These are phyloP conservation scores for Gnomoniopsis sp. DNA, from an alignment of 2,329 filamentous ascomycete genomes.

Conservation along the genomic window DNA sequence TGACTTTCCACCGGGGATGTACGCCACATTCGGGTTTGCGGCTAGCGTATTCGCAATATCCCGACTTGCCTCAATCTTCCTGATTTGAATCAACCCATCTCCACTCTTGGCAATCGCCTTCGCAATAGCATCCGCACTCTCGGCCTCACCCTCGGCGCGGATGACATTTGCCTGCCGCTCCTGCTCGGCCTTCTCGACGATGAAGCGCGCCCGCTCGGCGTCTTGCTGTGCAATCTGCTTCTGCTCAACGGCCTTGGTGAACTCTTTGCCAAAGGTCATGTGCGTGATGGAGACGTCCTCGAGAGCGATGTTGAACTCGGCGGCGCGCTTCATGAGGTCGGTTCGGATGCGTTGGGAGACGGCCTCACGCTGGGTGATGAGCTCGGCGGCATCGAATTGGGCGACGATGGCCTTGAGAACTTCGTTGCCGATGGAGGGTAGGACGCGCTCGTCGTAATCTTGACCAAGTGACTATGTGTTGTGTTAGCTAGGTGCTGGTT, in stretches of 20 bases:
- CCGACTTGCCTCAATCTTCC: conserved; percentile 93
- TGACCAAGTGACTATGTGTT: conserved; percentile 79
- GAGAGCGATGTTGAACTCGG: conserved; percentile 98
- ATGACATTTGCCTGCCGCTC: conserved; percentile 99
- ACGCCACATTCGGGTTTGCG: conserved; percentile 91
- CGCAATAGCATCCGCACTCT: conserved; percentile 92
- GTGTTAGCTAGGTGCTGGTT: not conserved
- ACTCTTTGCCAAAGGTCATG: conserved; percentile 99
- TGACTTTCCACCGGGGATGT: conserved; percentile 77
- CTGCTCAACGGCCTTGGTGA: conserved; percentile 98
- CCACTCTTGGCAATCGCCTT: conserved; percentile 91
- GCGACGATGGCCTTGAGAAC: conserved; percentile 98
- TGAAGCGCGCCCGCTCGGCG: conserved; percentile 93
- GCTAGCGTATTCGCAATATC: conserved; percentile 92
- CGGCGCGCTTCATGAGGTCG: conserved; percentile 86
- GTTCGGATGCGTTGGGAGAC: conserved; percentile 91
- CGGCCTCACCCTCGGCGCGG: conserved; percentile 94
- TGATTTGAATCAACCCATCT: conserved; percentile 90
- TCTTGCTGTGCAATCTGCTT: conserved; percentile 99
- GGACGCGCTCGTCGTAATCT: conserved; percentile 97
- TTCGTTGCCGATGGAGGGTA: conserved; percentile 98
- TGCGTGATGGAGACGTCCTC: conserved; percentile 99
- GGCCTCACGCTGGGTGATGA: conserved; percentile 98
- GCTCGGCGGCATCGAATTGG: conserved; percentile 96
- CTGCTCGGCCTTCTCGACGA: conserved; percentile 98